Percentiles rank a stretch among this genome's conserved stretches.
These are phyloP conservation scores for Barbarea vulgaris DNA, from an alignment of 345 rosid species.

Conservation along the genomic window DNA sequence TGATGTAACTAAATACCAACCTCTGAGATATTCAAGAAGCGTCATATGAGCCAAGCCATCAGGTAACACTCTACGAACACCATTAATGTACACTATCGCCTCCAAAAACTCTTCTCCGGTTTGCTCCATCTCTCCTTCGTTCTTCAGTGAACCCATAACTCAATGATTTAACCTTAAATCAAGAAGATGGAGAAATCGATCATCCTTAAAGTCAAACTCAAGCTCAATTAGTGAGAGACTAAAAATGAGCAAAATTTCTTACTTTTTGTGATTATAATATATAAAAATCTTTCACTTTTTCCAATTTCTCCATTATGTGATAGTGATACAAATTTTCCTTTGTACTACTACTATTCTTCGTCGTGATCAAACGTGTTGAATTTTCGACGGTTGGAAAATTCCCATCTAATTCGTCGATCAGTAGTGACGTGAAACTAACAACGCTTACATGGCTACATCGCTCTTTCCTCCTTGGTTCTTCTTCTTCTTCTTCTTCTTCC, in stretches of 20 bases:
- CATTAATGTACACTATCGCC: slow-evolving; percentile 79
- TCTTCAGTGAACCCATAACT: slow-evolving; percentile 68
- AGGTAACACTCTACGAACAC: slow-evolving; percentile 77
- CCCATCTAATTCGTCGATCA: background rate
- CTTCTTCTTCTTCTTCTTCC: no score
- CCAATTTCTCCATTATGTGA: background rate
- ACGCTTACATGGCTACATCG: background rate
- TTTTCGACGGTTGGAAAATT: background rate
- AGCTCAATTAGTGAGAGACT: background rate
- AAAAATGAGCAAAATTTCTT: background rate
- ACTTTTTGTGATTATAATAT: background rate
- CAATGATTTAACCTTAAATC: background rate
- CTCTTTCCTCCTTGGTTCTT: background rate
- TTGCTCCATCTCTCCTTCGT: slow-evolving; percentile 30
- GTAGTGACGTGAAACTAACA: no score
- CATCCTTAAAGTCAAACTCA: background rate
- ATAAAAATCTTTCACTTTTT: no score
- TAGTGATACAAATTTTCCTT: background rate
- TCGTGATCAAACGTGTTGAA: background rate
- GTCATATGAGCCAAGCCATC: slow-evolving; percentile 93
- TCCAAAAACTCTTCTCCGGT: slow-evolving; percentile 48
- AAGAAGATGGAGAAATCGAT: background rate
- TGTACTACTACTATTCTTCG: background rate
- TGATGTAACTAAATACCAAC: slow-evolving; percentile 39
- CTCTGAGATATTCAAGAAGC: slow-evolving; percentile 96